Conservation (phyloP, 495 filamentous ascomycete genomes). For the Lasiosphaeris hirsuta region DNA sequence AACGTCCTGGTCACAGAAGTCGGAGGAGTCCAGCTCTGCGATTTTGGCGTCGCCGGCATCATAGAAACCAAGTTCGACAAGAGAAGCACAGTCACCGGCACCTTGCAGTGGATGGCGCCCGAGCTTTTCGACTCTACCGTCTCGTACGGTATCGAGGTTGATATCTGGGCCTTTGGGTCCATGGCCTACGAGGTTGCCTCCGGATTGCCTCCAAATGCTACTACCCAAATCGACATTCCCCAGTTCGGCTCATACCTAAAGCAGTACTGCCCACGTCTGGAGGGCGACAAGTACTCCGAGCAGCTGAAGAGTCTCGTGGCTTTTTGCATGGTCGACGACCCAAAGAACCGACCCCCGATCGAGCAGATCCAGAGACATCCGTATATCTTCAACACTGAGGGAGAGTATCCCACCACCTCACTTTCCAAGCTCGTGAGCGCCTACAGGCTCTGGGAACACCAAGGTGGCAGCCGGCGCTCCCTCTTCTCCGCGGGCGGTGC, state of each 20-base stretch:
- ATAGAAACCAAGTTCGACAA: conserved; percentile 20
- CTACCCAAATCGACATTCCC: conserved; percentile 7
- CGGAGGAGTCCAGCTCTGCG: conserved; percentile 17
- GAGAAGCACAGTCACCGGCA: conserved; percentile 18
- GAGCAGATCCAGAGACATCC: conserved; percentile 13
- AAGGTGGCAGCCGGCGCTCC: conserved; percentile 13
- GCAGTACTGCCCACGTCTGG: conserved; percentile 12
- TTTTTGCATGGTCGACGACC: conserved; percentile 16
- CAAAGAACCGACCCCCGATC: conserved; percentile 11
- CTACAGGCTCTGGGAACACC: conserved; percentile 14
- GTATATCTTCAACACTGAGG: conserved; percentile 13
- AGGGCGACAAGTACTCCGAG: conserved; percentile 12
- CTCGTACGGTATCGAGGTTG: conserved; percentile 18
- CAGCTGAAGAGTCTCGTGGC: conserved; percentile 12
- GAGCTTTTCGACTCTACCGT: conserved; percentile 17
- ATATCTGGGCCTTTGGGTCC: conserved; percentile 20
- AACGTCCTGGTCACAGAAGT: conserved; percentile 18
- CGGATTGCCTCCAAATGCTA: conserved; percentile 16
- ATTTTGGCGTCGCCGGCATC: conserved; percentile 20
- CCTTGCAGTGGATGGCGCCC: conserved; percentile 20
- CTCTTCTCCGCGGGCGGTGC: conserved; percentile 19
- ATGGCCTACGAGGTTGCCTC: conserved; percentile 19
- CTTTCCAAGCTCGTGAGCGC: conserved; percentile 16
- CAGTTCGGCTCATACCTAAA: conserved; percentile 15
- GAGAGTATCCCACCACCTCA: conserved; percentile 7